A percentile compares a stretch with the other conserved stretches of the same genome.
phyloP scores from a whole-genome alignment of 2,329 filamentous ascomycete species.

The Pestalotiopsis sp. region DNA sequence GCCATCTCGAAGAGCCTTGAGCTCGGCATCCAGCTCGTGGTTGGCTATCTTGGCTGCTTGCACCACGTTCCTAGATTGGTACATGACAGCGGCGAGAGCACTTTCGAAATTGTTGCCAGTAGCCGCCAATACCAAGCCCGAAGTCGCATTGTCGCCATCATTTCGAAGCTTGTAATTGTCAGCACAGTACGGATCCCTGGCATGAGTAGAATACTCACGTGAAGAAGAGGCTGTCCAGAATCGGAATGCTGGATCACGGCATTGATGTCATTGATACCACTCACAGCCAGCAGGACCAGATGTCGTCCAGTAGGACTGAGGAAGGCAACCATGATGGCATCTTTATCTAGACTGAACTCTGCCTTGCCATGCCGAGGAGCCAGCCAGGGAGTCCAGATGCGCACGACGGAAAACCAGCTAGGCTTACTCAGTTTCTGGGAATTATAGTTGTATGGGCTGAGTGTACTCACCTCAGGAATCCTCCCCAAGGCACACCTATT shows the following conservation, averaged over 20 bases:
- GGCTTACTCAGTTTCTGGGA: too few species aligned
- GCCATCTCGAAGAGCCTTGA: constrained; percentile 47
- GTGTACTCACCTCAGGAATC: constrained; percentile 50
- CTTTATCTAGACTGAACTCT: constrained; percentile 71
- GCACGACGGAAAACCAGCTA: constrained; percentile 81
- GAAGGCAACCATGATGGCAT: constrained; percentile 79
- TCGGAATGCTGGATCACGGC: constrained; percentile 69
- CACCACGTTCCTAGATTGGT: constrained; percentile 76
- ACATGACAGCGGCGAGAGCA: constrained; percentile 80
- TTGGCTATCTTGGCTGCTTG: constrained; percentile 44
- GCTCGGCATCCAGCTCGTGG: constrained; percentile 47
- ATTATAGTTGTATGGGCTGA: too few species aligned
- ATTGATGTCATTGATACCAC: constrained; percentile 71
- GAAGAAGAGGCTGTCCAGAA: constrained; percentile 68
- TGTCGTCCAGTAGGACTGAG: constrained; percentile 71
- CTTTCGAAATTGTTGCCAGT: constrained; percentile 74
- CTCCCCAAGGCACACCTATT: constrained; percentile 65
- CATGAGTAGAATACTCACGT: constrained; percentile 56
- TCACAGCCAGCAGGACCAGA: constrained; percentile 77
- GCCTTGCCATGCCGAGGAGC: constrained; percentile 81
- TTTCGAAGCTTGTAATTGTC: constrained; percentile 56
- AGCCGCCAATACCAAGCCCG: constrained; percentile 68
- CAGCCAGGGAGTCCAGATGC: constrained; percentile 82
- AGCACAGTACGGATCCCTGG: constrained; percentile 12
- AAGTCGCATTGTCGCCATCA: constrained; percentile 60